A percentile compares a stretch with the other conserved stretches of the same genome.
Conservation (phyloP, 257 asterid species). For the Asclepias syriaca region DNA sequence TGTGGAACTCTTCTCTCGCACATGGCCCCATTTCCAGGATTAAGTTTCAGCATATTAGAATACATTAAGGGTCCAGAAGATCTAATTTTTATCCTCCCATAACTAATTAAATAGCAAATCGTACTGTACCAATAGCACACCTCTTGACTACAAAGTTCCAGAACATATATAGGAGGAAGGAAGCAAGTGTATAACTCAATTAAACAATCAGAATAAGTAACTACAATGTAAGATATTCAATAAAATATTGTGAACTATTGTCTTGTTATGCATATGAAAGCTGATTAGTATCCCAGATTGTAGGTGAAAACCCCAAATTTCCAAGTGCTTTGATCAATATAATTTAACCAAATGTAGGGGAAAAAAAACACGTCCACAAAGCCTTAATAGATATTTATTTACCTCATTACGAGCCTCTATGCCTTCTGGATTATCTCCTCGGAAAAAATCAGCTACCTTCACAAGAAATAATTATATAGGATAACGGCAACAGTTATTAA, state of each 20-base stretch:
- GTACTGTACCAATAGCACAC: neutral
- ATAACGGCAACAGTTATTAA: neutral
- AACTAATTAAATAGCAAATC: neutral
- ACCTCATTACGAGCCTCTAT: slow-evolving; percentile 99
- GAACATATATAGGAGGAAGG: neutral
- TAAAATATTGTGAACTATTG: neutral
- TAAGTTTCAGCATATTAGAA: neutral
- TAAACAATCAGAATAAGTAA: neutral
- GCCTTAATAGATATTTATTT: slow-evolving; percentile 14
- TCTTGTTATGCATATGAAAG: neutral
- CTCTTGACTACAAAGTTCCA: neutral
- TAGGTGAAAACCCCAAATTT: neutral
- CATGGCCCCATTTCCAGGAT: neutral
- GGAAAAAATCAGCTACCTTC: slow-evolving; percentile 94
- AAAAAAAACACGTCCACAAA: neutral
- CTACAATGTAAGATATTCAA: neutral
- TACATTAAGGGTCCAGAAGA: neutral
- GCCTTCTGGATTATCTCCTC: slow-evolving; percentile 97
- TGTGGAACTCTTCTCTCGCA: neutral
- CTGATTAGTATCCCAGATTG: neutral
- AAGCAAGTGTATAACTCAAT: neutral
- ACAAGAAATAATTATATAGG: slow-evolving; percentile 23
- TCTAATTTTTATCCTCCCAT: neutral
- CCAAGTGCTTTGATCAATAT: neutral
- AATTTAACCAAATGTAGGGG: neutral